phyloP scores from a whole-genome alignment of 768 basidiomycete genomes.

The Nidula microcarpa region DNA sequence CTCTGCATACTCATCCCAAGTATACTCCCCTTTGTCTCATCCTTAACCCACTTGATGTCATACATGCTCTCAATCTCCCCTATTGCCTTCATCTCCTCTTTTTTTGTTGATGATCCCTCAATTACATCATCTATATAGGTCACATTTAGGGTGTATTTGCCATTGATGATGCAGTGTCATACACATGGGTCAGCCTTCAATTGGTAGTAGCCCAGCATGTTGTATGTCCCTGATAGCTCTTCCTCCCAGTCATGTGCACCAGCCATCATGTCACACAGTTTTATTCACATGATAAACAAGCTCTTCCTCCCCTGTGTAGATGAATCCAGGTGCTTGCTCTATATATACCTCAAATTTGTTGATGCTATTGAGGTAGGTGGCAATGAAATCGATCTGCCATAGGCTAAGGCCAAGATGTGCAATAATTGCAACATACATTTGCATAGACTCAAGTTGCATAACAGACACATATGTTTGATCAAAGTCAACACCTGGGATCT shows the following conservation, averaged over 20 bases:
- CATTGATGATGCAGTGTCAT: neutral
- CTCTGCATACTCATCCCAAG: too few relatives aligned
- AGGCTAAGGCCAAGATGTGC: neutral
- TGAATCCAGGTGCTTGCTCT: conserved; percentile 10
- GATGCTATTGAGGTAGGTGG: neutral
- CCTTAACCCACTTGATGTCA: too few relatives aligned
- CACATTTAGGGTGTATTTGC: neutral
- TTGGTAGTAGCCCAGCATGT: conserved; percentile 8
- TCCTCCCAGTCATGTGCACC: conserved; percentile 16
- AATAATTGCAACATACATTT: too few relatives aligned
- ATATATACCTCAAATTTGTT: neutral
- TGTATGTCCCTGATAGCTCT: conserved; percentile 3
- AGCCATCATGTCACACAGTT: conserved; percentile 17
- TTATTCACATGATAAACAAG: conserved; percentile 17
- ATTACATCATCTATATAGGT: too few relatives aligned
- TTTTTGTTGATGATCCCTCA: too few relatives aligned
- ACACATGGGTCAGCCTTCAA: conserved; percentile 15
- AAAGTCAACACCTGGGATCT: too few relatives aligned
- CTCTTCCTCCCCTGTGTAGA: conserved; percentile 9
- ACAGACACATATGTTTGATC: too few relatives aligned
- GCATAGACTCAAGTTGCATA: too few relatives aligned
- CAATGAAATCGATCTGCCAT: neutral
- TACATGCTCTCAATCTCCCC: too few relatives aligned
- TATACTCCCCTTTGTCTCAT: too few relatives aligned
- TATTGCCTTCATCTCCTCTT: too few relatives aligned